A percentile compares a stretch with the other conserved stretches of the same genome.
phyloP scores from a whole-genome alignment of 2,329 filamentous ascomycete genomes.

The Endoconidiophora polonica region DNA sequence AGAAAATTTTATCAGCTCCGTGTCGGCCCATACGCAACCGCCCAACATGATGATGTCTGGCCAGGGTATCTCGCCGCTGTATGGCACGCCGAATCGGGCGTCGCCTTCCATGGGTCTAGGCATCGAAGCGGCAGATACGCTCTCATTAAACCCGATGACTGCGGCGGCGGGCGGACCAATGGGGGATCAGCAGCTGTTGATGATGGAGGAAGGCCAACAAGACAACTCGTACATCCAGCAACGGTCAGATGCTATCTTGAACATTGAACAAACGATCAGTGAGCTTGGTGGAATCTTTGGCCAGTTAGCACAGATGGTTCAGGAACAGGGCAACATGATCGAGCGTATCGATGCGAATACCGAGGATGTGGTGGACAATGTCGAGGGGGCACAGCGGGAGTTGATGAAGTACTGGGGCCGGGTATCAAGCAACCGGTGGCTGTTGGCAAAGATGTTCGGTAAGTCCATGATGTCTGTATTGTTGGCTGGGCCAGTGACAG shows the following conservation, averaged over 20 bases:
- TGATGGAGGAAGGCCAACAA: constrained; percentile 87
- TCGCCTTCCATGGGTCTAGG: constrained; percentile 64
- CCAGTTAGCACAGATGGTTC: constrained; percentile 90
- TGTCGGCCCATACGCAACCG: constrained; percentile 55
- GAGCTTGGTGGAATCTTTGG: constrained; percentile 85
- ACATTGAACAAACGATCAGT: constrained; percentile 86
- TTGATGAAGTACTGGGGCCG: constrained; percentile 92
- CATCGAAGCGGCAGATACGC: constrained; percentile 55
- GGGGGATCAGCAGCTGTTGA: constrained; percentile 71
- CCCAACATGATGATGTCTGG: not conserved
- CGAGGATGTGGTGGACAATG: constrained; percentile 94
- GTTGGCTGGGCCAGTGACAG: not conserved
- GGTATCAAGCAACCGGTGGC: constrained; percentile 87
- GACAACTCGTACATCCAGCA: constrained; percentile 84
- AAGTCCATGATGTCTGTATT: not conserved
- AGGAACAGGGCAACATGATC: constrained; percentile 94
- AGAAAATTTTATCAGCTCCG: constrained; percentile 89
- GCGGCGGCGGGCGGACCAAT: constrained; percentile 14
- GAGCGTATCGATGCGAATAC: constrained; percentile 95
- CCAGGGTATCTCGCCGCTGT: constrained; percentile 66
- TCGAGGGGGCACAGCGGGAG: constrained; percentile 89
- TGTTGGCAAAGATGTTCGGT: constrained; percentile 60
- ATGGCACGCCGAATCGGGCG: constrained; percentile 57
- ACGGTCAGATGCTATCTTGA: constrained; percentile 86
- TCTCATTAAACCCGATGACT: constrained; percentile 60